phyloP scores from a whole-genome alignment of 2,329 filamentous ascomycete genomes.

The Penicillium sp. region DNA sequence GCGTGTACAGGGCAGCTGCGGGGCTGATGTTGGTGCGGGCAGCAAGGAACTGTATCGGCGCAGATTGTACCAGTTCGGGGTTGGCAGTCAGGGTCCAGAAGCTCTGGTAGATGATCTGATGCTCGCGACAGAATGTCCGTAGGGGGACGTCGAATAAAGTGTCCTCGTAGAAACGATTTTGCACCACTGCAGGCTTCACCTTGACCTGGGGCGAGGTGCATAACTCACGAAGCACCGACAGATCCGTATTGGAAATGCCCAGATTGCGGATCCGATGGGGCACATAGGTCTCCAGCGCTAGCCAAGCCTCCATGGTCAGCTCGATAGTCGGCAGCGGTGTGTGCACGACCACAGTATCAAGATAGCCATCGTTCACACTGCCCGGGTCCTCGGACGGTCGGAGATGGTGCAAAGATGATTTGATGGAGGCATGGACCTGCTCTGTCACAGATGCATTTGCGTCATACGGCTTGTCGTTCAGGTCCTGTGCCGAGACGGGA shows the following conservation, averaged over 20 bases:
- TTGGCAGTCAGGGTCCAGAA: constrained; percentile 64
- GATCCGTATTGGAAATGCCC: constrained; percentile 72
- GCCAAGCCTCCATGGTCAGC: constrained; percentile 64
- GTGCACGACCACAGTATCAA: constrained; percentile 60
- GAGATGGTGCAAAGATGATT: constrained; percentile 65
- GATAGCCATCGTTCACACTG: constrained; percentile 47
- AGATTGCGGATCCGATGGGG: constrained; percentile 63
- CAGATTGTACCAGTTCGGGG: constrained; percentile 48
- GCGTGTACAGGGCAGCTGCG: constrained; percentile 53
- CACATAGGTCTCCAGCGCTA: constrained; percentile 63
- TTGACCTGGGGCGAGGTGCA: constrained; percentile 40
- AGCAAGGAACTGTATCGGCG: constrained; percentile 53
- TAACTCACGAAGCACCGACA: constrained; percentile 56
- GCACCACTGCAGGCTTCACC: constrained; percentile 62
- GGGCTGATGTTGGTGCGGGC: constrained; percentile 40
- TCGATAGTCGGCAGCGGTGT: constrained; percentile 52
- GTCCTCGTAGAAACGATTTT: constrained; percentile 68
- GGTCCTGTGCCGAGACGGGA: constrained; percentile 60
- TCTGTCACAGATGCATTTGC: constrained; percentile 55
- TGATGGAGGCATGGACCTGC: constrained; percentile 66
- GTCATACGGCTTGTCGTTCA: constrained; percentile 61
- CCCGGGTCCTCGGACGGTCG: constrained; percentile 27
- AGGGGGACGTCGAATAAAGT: constrained; percentile 61
- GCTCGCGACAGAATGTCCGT: constrained; percentile 54
- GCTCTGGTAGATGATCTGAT: constrained; percentile 56